These are phyloP conservation scores for Cutaneotrichosporon cyanovorans DNA, from an alignment of 1,284 basidiomycete species.

Conservation along the genomic window DNA sequence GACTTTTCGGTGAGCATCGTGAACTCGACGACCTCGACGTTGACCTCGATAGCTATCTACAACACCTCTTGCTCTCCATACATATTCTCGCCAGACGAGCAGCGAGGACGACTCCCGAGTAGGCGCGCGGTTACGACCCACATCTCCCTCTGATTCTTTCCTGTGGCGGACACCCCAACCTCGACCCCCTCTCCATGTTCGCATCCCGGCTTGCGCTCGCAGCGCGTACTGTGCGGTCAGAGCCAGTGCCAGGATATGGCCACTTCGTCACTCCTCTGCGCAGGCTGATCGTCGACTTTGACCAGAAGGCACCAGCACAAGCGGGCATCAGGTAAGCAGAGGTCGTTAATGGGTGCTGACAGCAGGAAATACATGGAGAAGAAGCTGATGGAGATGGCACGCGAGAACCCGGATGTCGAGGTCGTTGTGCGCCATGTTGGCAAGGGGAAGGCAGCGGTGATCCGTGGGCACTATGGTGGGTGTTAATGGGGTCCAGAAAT, in stretches of 20 bases:
- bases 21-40: neutral
- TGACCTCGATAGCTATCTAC: no score
- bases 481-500: conserved; percentile 5
- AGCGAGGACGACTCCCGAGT: no score
- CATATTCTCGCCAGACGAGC: no score
- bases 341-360: conserved; percentile 1
- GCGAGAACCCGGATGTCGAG: conserved; percentile 45
- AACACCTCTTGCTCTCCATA: no score
- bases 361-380: conserved; percentile 15
- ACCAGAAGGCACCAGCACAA: conserved; percentile 34
- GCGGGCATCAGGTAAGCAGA: conserved; percentile 33
- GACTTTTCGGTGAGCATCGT: neutral
- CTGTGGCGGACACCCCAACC: neutral
- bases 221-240: conserved; percentile 17
- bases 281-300: conserved; percentile 42
- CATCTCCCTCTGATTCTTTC: no score
- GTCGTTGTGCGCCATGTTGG: conserved; percentile 43
- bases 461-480: conserved; percentile 47
- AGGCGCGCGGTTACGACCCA: no score
- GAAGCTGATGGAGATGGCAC: conserved; percentile 27
- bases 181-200: neutral
- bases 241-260: conserved; percentile 38
- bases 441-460: conserved; percentile 42
- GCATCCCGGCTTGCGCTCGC: neutral
- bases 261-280: conserved; percentile 42